Evolutionary conservation across 345 rosid species (phyloP), one percentile per base, ranked within the genome.

Genomic region (Ailanthus altissimus): DNA sequence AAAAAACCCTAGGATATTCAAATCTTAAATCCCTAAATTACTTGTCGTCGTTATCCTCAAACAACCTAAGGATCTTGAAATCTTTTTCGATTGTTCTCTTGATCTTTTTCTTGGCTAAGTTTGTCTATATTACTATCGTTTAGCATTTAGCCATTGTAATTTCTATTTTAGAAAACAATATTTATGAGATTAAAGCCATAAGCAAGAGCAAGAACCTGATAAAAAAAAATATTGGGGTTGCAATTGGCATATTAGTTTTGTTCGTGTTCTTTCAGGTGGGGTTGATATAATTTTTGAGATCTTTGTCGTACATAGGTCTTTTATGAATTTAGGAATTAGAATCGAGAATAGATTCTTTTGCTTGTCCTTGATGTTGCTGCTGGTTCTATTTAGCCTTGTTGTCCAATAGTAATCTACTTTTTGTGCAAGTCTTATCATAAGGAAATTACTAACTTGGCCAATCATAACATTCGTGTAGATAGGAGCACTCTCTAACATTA

Each of bases 361-460:
- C 53, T 71, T 83, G 16, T 12, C 83, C 75, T 4, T 87, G 70
- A 51, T 85, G 54, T 65, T 81, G 38, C 61, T 15, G 58, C 65
- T 85, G 57, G 54, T 87, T 42, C 74, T 88, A n/a, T 77, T 84
- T 18, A 78, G 84, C 11, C 83, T 83, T 11, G 90, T 88, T 3
- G 67, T 77, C 23, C 85, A 28, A 79, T 92, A 0, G 83, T 88
- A 5, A 70, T 85, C 42, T 90, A 90, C 83, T 87, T 88, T 11
- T 85, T 88, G 6, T 90, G 93, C 83, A 90, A 86, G 79, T 85
- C 91, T 0, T 86, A 84, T 53, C 91, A 90, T 84, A 79, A 78
- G 67, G 88, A 88, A 51, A 84, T 64, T 10, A 85, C 85, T 8
- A 85, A 87, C n/a, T n/a, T n/a, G n/a, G n/a, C n/a, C n/a, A n/a